Evolutionary conservation across 2,329 filamentous ascomycete species (phyloP).

Genomic region (Xylaria sp.): DNA sequence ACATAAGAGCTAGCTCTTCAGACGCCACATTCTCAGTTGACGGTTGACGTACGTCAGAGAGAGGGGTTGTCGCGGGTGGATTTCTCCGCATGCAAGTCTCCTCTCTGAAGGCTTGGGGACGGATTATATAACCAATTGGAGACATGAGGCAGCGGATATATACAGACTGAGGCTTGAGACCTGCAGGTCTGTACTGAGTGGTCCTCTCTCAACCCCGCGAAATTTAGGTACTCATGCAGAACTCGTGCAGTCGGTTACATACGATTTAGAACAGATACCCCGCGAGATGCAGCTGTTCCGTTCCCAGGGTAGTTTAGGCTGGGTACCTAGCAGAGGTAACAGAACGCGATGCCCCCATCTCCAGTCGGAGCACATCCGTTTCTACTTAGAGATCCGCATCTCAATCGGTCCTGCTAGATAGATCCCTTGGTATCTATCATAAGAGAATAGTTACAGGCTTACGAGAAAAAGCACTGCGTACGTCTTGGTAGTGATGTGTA

Average conservation of each 20-base stretch:
- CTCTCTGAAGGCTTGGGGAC: neutral
- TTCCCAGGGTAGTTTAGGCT: constrained; percentile 23
- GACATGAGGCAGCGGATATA: neutral
- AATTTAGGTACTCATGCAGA: constrained; percentile 28
- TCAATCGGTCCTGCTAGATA: neutral
- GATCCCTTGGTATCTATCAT: neutral
- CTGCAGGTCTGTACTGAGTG: constrained; percentile 3
- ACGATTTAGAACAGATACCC: constrained; percentile 13
- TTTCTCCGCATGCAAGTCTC: neutral
- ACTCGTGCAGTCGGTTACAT: constrained; percentile 2
- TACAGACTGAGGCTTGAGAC: constrained; percentile 1
- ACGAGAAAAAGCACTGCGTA: neutral
- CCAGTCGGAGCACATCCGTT: constrained; percentile 2
- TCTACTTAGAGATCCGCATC: neutral
- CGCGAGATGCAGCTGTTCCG: constrained; percentile 25
- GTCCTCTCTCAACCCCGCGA: constrained; percentile 16
- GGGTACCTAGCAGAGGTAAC: neutral
- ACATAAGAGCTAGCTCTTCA: neutral
- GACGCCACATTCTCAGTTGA: neutral
- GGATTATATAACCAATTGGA: neutral
- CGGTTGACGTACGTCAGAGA: constrained; percentile 18
- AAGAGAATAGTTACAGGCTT: neutral
- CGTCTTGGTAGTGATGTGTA: neutral
- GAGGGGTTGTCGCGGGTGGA: neutral
- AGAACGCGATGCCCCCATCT: constrained; percentile 4